Evolutionary conservation across 1,139 yeast genomes (phyloP).

Genomic region (Lodderomyces margitis): DNA sequence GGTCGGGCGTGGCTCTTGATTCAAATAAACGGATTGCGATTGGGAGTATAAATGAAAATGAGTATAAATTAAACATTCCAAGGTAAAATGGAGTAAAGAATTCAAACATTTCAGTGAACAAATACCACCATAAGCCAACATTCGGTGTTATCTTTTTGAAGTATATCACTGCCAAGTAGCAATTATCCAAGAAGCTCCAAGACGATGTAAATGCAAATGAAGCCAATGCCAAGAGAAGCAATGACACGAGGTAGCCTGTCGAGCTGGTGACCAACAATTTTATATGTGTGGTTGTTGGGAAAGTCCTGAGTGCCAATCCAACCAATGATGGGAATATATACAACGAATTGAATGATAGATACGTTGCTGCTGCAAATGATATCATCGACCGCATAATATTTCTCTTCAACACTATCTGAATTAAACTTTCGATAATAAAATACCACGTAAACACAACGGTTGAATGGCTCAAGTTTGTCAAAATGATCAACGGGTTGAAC

Average conservation of each 20-base stretch:
- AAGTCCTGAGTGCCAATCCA: constrained; percentile 27
- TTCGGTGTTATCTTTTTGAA: constrained; percentile 77
- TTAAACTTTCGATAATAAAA: constrained; percentile 50
- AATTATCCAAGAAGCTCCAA: constrained; percentile 51
- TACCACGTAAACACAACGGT: constrained; percentile 62
- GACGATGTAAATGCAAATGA: constrained; percentile 35
- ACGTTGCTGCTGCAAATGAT: constrained; percentile 60
- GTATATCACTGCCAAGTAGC: constrained; percentile 59
- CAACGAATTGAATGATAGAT: constrained; percentile 61
- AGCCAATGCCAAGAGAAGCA: constrained; percentile 33
- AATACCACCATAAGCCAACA: constrained; percentile 97
- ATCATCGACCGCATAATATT: constrained; percentile 48
- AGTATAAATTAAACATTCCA: constrained; percentile 77
- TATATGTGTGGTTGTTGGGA: constrained; percentile 16
- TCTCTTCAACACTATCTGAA: constrained; percentile 41
- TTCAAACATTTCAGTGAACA: constrained; percentile 92
- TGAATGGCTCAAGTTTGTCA: constrained; percentile 69
- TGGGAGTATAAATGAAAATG: constrained; percentile 69
- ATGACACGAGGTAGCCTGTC: constrained; percentile 24
- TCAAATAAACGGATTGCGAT: constrained; percentile 64
- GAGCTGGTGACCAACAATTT: constrained; percentile 16
- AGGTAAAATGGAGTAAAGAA: constrained; percentile 82
- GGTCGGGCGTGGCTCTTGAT: constrained; percentile 13
- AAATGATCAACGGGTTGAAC: constrained; percentile 74
- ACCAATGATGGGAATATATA: constrained; percentile 57